Percentiles rank a stretch among this genome's conserved stretches.
phyloP scores from a whole-genome alignment of 306 rosid species.

The Dryas octopetala region DNA sequence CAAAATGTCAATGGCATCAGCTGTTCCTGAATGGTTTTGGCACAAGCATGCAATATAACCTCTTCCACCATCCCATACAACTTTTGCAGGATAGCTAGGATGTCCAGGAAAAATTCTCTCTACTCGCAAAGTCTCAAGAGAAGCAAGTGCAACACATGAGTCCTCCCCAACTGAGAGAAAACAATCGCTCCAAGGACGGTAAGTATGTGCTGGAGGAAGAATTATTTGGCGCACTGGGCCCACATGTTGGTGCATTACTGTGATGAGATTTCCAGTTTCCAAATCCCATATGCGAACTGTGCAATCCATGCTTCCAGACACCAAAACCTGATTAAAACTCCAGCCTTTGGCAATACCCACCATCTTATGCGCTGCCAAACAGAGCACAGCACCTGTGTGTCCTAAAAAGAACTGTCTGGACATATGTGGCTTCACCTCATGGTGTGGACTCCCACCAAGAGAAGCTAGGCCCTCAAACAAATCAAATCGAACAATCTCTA shows the following conservation, averaged over 20 bases:
- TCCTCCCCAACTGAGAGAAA: constrained; percentile 97
- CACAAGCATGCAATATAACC: constrained; percentile 89
- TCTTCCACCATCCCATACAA: constrained; percentile 91
- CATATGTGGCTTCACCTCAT: constrained; percentile 40
- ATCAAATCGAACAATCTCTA: constrained; percentile 72
- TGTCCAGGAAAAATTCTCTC: constrained; percentile 98
- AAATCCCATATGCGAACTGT: constrained; percentile 91
- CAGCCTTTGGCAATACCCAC: constrained; percentile 43
- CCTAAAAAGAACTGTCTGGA: constrained; percentile 65
- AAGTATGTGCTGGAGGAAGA: constrained; percentile 67
- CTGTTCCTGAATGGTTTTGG: constrained; percentile 55
- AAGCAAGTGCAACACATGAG: constrained; percentile 81
- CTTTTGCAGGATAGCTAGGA: constrained; percentile 75
- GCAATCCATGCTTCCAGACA: constrained; percentile 93
- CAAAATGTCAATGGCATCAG: constrained; percentile 62
- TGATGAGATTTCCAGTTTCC: constrained; percentile 62
- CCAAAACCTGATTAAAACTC: constrained; percentile 56
- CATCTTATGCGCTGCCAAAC: constrained; percentile 90
- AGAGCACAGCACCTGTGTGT: constrained; percentile 79
- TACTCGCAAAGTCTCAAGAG: constrained; percentile 82
- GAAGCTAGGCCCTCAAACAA: constrained; percentile 54
- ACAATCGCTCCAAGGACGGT: constrained; percentile 78
- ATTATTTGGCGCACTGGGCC: constrained; percentile 88
- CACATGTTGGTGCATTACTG: constrained; percentile 92
- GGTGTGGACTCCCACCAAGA: constrained; percentile 45